Evolutionary conservation across 352 stramenopile species (phyloP).

Genomic region (Bremia lactucae): DNA sequence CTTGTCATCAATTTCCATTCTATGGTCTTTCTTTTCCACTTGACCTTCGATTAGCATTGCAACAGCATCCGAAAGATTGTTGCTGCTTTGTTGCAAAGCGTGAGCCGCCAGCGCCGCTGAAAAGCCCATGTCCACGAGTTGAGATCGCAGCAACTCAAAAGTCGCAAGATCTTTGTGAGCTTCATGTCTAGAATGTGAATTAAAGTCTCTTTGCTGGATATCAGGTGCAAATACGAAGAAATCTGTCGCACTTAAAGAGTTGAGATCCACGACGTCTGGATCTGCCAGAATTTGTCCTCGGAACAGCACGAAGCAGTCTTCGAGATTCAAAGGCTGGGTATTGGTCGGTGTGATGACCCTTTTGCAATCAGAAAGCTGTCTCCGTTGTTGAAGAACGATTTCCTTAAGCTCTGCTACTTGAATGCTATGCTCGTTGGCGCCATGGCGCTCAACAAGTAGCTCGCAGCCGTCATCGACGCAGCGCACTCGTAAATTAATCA

Average conservation of each 20-base stretch:
- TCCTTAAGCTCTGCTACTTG: slow-evolving; percentile 41
- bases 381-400: slow-evolving; percentile 27
- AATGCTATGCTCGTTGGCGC: slow-evolving; percentile 24
- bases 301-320: slow-evolving; percentile 37
- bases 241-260: slow-evolving; percentile 31
- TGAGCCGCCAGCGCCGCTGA: slow-evolving; percentile 10
- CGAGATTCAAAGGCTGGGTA: slow-evolving; percentile 5
- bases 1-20: background rate
- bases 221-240: slow-evolving; percentile 63
- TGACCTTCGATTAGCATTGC: slow-evolving; percentile 25
- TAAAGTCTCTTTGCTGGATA: background rate
- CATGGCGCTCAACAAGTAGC: slow-evolving; percentile 37
- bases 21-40: background rate
- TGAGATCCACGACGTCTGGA: slow-evolving; percentile 45
- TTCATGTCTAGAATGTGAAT: slow-evolving; percentile 3
- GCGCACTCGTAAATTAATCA: slow-evolving; percentile 34
- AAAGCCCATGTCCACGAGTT: slow-evolving; percentile 67
- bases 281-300: slow-evolving; percentile 48
- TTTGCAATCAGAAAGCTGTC: slow-evolving; percentile 2
- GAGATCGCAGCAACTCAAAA: slow-evolving; percentile 10
- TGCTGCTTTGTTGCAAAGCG: slow-evolving; percentile 18
- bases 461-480: slow-evolving; percentile 46
- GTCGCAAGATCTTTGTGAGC: slow-evolving; percentile 8
- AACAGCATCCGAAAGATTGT: slow-evolving; percentile 30
- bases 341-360: background rate